Evolutionary conservation across 805 yeast genomes (phyloP), one percentile per base, ranked within the genome.

Genomic region (Starmerella powellii): DNA sequence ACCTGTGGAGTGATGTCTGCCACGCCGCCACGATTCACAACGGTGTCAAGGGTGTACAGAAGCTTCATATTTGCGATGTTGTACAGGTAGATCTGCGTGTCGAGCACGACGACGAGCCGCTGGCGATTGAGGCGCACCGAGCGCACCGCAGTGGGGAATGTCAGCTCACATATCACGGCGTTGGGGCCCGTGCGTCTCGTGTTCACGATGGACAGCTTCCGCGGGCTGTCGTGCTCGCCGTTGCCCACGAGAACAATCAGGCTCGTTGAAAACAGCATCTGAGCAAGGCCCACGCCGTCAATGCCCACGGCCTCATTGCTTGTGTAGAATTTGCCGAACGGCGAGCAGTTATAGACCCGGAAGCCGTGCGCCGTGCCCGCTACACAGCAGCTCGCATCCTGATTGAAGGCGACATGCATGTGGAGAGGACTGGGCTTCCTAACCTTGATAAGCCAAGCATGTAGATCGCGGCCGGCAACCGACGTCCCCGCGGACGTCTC

Each of bases 21-120:
- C 2, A 66, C 60, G 18, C 66, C 69, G 11, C 40, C 41, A 11
- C 63, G 63, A 47, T 71, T 78, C 1, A 74, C 63, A 15, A 65
- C 55, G 1, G 76, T 71, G 37, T 80, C 85, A 28, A 80, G 71
- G 1, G 80, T 78, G 54, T 77, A 81, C 32, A 88, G 59, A 20
- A 87, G 71, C 55, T 82, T 77, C 78, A 88, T 86, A 59, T 93
- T 83, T 44, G 91, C 76, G 47, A 88, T 79, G 60, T 88, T 96
- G 63, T 88, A 91, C 36, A 88, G 74, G 58, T 77, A 82, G 8
- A 91, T 74, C 60, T 87, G 94, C 46, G 84, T 88, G 38, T 74
- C 68, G 40, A 88, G 65, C 5, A 82, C 74, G 15, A 87, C 91
- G 26, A 84, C 70, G 50, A 88, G 68, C 34, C 96, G 65, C 52